phyloP scores from a whole-genome alignment of 805 yeast species.

The Yarrowia divulgata region DNA sequence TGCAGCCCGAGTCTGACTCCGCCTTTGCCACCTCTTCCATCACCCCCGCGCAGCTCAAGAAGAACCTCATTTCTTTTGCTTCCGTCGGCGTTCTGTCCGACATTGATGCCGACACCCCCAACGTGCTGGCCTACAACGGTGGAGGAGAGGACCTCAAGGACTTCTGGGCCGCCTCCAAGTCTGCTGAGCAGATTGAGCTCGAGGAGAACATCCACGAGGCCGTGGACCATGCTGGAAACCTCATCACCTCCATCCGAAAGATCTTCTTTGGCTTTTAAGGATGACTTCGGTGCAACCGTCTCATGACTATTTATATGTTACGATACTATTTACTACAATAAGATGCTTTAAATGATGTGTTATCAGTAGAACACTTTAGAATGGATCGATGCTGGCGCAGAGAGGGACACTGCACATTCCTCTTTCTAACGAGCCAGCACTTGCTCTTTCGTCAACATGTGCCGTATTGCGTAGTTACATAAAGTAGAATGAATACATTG shows the following conservation, averaged over 20 bases:
- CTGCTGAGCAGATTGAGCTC: conserved; percentile 28
- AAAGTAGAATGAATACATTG: too few species aligned
- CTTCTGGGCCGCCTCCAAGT: conserved; percentile 54
- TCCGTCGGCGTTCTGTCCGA: conserved; percentile 58
- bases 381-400: too few species aligned
- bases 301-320: conserved; percentile 39
- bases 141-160: conserved; percentile 62
- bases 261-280: conserved; percentile 26
- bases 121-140: conserved; percentile 66
- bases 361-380: too few species aligned
- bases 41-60: conserved; percentile 62
- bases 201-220: conserved; percentile 31
- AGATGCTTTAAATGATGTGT: conserved; percentile 21
- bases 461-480: too few species aligned
- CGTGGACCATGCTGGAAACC: conserved; percentile 10
- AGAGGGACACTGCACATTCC: too few species aligned
- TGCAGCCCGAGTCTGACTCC: conserved; percentile 60
- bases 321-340: conserved; percentile 36
- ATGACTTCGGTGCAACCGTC: conserved; percentile 33
- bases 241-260: conserved; percentile 29
- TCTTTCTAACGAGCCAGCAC: too few species aligned
- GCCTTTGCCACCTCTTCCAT: conserved; percentile 57
- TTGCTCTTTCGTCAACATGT: too few species aligned
- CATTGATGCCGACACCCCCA: conserved; percentile 60
- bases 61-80: conserved; percentile 59